Evolutionary conservation across 495 filamentous ascomycete genomes (phyloP), one percentile per base, ranked within the genome.

Genomic region (Aspergillus indologenus): DNA sequence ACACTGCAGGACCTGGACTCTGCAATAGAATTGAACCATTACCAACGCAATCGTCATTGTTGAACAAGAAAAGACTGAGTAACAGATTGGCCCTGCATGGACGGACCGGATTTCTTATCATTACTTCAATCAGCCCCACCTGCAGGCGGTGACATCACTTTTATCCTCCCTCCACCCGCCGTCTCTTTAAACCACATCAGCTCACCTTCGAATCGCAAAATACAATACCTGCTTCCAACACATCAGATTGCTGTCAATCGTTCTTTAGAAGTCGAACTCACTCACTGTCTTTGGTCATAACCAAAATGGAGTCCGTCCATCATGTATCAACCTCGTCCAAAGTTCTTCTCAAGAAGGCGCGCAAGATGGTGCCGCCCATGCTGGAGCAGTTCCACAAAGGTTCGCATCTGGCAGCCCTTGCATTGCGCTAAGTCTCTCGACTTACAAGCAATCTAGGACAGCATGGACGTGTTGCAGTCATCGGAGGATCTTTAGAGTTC

Each of bases 331-430:
- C 72, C 53, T 74, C 82, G 3, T 86, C 86, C n/a, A 87, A 87
- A 71, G 87, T 90, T 56, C 77, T 96, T 29, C 79, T 98, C 21
- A 69, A 76, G 52, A 91, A 90, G 70, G 92, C 93, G 68, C 88
- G 89, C 79, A 91, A 88, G 72, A 89, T 98, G 72, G 83, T 98
- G 48, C 94, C 94, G 45, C 94, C 94, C 9, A 88, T 98, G 88
- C 83, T 98, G 12, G 91, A 94, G 68, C 92, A 84, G 61, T 97
- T 98, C 68, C 94, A 98, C 71, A 98, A 98, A 86, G 94, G 93
- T 92, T 56, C 11, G 42, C 9, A 49, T 5, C 19, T 56, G 20
- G 23, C 17, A 24, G 23, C 11, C 4, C 43, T 7, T 24, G 24
- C 21, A 23, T 60, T 31, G 40, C 21, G 49, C 17, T 17, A 34